Base-by-base conservation (phyloP, 192 early-diverging fungal genomes). In the Phycomyces blakesleeanus region DNA sequence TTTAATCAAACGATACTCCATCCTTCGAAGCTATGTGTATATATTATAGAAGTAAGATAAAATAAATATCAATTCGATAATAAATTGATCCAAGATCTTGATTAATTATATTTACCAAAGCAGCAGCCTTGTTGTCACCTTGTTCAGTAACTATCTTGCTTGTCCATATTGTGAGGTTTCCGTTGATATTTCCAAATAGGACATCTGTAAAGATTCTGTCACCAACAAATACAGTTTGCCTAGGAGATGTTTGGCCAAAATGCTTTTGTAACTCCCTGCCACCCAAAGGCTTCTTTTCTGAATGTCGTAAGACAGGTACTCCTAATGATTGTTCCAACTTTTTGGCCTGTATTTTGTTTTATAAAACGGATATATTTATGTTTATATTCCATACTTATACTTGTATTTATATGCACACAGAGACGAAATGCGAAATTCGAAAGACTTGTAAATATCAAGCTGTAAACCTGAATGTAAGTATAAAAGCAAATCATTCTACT, bases 171-270 rank as follows among this genome's bases (percentile, higher is more conserved):
- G 88, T 89, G 8, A 86, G 40, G 73, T 88, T 83, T 38, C 90
- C 91, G 24, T 79, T 73, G 26, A 75, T 64, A 59, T 98, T 95
- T 5, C 88, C 96, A 81, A 89, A 89, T 3, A 92, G 77, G 0
- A 96, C 75, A 59, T 98, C 94, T 0, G 94, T 98, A 12, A 91
- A 69, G 22, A 93, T 72, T 5, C 96, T 84, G 67, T 96, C 96
- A 24, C 96, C 96, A 0, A 94, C 85, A 53, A 96, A 84, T 0
- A 84, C 91, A 18, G 94, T 79, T 42, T 81, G 63, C 1, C 40
- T 10, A 0, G 89, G 77, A 4, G 67, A 57, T 0, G 55, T 56
- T 52, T 34, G 29, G 15, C 61, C 37, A 55, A 91, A 83, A 49
- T 82, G 77, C 2, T 42, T 51, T 20, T 83, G 25, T 0, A 97